Evolutionary conservation across 2,329 filamentous ascomycete genomes (phyloP), one percentile per base, ranked within the genome.

Genomic region (Monosporascus sp.): DNA sequence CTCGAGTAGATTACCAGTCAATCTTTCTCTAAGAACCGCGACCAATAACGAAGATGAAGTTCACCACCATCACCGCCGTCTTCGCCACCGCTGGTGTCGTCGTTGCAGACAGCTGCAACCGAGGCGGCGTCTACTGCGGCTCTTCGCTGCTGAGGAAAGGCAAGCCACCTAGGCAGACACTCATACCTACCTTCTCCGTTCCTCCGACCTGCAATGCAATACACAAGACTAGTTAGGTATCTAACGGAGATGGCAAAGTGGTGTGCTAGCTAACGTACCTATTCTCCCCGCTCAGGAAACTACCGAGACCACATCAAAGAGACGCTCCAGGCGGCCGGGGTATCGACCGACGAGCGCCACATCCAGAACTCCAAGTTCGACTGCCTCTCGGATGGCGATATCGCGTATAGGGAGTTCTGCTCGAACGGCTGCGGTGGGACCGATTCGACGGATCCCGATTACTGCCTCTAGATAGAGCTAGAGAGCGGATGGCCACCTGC

Each of bases 71-170:
- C n/a, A 47, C 42, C 24, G 15, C 44, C 25, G 24, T 50, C 31
- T 31, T 52, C 20, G 34, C 47, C 15, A 25, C 47, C 31, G 25
- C 53, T 17, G 42, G 20, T 17, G 24, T 25, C 14, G 53, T 47
- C n/a, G 38, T 48, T 11, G 53, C 53, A 24, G 47, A 52, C n/a
- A 52, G 50, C 41, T 54, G 53, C 47, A 54, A 54, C 24, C 50
- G 42, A 31, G 53, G 50, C 41, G 53, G 53, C 24, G 50, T 52
- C 3, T 54, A 51, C 46, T 54, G 50, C 36, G 53, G 53, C 14
- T 47, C 41, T 22, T 50, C 50, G 3, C 52, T 54, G 5, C 38
- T 54, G 36, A 37, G 44, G 27, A 51, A 49, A 34, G 52, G 52
- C 46, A 41, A 45, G 45, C 27, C 3, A 17, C 7, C 14, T 34